Base-by-base conservation (phyloP, 2,329 filamentous ascomycete species). In the Aspergillus sergii region DNA sequence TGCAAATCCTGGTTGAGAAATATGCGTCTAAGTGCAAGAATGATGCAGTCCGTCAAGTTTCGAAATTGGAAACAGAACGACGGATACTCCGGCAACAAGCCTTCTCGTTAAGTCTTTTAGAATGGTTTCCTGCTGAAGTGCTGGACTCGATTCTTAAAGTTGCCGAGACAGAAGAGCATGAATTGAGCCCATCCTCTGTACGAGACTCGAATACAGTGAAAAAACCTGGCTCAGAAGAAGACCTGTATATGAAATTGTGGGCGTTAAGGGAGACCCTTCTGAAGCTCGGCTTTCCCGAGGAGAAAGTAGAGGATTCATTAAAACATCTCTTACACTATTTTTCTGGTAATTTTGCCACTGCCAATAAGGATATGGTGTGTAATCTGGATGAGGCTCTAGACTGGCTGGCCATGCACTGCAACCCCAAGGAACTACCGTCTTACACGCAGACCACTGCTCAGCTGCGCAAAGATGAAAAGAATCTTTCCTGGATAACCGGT, bases 1-100 rank as follows among this genome's bases (percentile, higher is more conserved):
- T 99, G 43, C 94, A 98, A 76, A 80, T 92, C 26, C 81, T 97
- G 7, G 90, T 98, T 19, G 94, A 98, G 66, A 95, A 93, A 73
- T 82, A 94, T 77, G 89, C 90, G 0, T 81, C 86, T 46, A 97
- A 94, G 77, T 89, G 90, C 65, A 90, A 90, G 69, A 89, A 90
- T 71, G 94, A 97, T 78, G 89, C 90, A 19, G 83, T 86, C 66
- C 89, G 94, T 23, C 92, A 96, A 74, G 88, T 89, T 65, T 82
- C 85, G 26, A 91, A 92, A 69, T 83, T 96, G 36, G 91, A 96
- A 73, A 97, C 92, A 7, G 95, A 98, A 74, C 88, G 90, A 61
- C 89, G 94, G 57, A 80, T 97, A 30, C 85, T 97, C 66, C 89
- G 94, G 65, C 83, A 87, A 61, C 93, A 96, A 78, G 89, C 93